phyloP scores from a whole-genome alignment of 257 asterid species.

The Leptodermis oblonga region DNA sequence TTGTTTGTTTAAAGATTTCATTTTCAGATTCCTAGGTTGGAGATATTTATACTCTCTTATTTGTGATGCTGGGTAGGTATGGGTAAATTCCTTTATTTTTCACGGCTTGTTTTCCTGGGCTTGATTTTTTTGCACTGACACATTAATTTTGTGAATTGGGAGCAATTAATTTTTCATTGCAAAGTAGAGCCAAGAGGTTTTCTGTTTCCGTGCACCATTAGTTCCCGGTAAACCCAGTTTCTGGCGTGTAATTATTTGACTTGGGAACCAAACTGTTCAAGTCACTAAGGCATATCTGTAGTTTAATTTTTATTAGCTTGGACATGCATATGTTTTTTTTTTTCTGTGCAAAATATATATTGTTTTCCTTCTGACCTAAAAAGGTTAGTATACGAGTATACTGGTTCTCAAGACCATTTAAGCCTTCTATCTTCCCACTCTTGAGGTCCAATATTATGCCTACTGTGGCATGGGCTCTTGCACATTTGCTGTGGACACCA shows the following conservation, averaged over 20 bases:
- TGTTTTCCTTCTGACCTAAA: neutral
- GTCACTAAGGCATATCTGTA: neutral
- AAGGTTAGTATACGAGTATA: too few relatives aligned
- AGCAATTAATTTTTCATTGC: neutral
- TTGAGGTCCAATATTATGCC: neutral
- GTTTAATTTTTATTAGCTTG: neutral
- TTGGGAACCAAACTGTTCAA: neutral
- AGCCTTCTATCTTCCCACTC: neutral
- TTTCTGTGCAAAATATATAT: neutral
- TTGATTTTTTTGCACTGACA: neutral
- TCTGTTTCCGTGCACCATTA: neutral
- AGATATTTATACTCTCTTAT: neutral
- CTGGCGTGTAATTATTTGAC: neutral
- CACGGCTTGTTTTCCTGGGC: too few relatives aligned
- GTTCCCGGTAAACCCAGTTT: neutral
- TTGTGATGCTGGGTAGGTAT: neutral
- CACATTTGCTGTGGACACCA: neutral
- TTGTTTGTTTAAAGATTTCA: neutral
- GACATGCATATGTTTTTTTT: neutral
- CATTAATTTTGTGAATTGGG: neutral
- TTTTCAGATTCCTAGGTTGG: neutral
- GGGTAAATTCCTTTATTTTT: neutral
- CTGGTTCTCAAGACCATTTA: slow-evolving; percentile 3
- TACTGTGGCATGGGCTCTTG: neutral
- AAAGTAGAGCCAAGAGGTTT: neutral